Base-by-base conservation (phyloP, 2,329 filamentous ascomycete species). In the Hymenoscyphus occultus region DNA sequence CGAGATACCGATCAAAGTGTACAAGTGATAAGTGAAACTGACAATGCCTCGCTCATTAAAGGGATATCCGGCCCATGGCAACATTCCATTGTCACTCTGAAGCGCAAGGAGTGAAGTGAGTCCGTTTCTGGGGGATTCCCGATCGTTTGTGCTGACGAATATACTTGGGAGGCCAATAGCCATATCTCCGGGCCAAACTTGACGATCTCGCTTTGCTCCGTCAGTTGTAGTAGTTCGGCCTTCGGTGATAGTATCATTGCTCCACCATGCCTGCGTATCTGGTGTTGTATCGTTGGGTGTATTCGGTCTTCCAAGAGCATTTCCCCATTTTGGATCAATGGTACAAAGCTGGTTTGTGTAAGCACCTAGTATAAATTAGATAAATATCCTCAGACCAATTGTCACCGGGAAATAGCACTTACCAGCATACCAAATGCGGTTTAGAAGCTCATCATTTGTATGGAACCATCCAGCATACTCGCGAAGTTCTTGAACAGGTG, bases 121-220 rank as follows among this genome's bases (percentile, higher is more conserved):
- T 0, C 80, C 81, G 62, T 84, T 83, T 16, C 78, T 76, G 16
- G 84, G 76, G 22, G 78, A 80, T 7, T 58, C 61, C 5, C 81
- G 82, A 3, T 85, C 80, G 14, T 82, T 80, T 5, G 84, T 79
- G 5, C 83, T 81, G 3, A 86, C 81, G 13, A 82, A 81, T 14
- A 85, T 80, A 78, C 81, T 69, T 80, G 81, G 70, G 7, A 84
- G 78, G 4, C 83, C 81, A 65, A 86, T 83, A 3, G 80, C 80
- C 81, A 88, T 86, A 70, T 89, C 86, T 1, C 85, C 85, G 10
- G 85, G 83, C 84, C 84, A 88, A 1, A 88, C 82, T 57, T 85
- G 76, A 2, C 83, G 79, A 70, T 87, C 85, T 28, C 84, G 79
- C 72, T 87, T 87, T 0, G 84, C 83, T 31, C 84, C 85, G 72